Evolutionary conservation across 306 rosid genomes (phyloP).

Genomic region (Lathyrus oleraceus): DNA sequence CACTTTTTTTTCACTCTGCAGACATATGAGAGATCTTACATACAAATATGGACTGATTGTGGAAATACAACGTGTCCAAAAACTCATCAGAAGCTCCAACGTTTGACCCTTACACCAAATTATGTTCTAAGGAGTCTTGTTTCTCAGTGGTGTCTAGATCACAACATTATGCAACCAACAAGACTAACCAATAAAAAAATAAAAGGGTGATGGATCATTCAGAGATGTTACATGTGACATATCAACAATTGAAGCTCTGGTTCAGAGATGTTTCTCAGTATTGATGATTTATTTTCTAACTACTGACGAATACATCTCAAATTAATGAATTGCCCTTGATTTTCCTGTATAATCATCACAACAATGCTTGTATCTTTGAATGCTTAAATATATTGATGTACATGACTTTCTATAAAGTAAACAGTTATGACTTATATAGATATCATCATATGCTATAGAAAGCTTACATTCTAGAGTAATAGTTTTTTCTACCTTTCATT

Average conservation of each 20-base stretch:
- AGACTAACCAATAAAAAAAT: constrained; percentile 79
- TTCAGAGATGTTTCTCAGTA: too few species aligned
- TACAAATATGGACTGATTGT: constrained; percentile 95
- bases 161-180: constrained; percentile 82
- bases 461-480: background rate
- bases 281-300: constrained; percentile 15
- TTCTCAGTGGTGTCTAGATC: constrained; percentile 76
- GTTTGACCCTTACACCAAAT: constrained; percentile 82
- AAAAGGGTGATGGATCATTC: constrained; percentile 87
- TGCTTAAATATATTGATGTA: background rate
- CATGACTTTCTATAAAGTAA: constrained; percentile 4
- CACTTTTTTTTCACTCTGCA: constrained; percentile 31
- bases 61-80: constrained; percentile 90
- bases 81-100: constrained; percentile 92
- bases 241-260: too few species aligned
- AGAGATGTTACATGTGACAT: too few species aligned
- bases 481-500: constrained; percentile 10
- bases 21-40: constrained; percentile 94
- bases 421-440: constrained; percentile 8
- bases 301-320: constrained; percentile 17
- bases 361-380: constrained; percentile 12
- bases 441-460: constrained; percentile 32
- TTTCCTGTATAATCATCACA: constrained; percentile 8
- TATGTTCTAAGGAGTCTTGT: constrained; percentile 88
- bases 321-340: constrained; percentile 43